Evolutionary conservation across 2,329 filamentous ascomycete genomes (phyloP), one percentile per base, ranked within the genome.

Genomic region (Pseudocercospora ulei): DNA sequence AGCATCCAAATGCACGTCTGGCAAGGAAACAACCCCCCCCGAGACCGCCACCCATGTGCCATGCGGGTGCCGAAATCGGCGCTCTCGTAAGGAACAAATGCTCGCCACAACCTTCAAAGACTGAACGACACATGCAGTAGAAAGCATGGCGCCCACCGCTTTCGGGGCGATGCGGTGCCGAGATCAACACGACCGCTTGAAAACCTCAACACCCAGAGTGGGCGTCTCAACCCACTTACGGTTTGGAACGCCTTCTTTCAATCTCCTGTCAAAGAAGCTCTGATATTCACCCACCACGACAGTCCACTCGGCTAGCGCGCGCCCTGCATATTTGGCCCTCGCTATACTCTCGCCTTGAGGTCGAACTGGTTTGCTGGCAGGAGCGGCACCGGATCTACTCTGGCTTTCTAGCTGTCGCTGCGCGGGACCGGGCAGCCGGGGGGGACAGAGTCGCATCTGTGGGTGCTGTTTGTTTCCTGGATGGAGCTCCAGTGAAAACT

Each of bases 231-330:
- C 76, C 27, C 78, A 75, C 49, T 65, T 68, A 43, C 84, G 71
- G 0, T 67, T 66, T 2, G 73, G 69, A 6, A 86, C 73, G 28
- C 82, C 82, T 56, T 90, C 83, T 30, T 76, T 75, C 35, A 77
- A 76, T 38, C 83, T 72, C 29, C 82, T 70, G 42, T 88, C 82
- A 19, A 85, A 75, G 60, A 88, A 90, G 54, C 76, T 82, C 62
- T 87, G 84, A 64, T 78, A 84, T 58, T 90, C 83, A 39, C 74
- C 73, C 9, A 86, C 75, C 12, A 88, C 73, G 11, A 82, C 65
- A 12, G 71, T 69, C 83, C 83, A 90, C 59, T 90, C 83, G 0
- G 82, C 82, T 28, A 90, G 67, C 0, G 83, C 78, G 12, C 81
- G 71, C 1, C 83, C 83, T 2, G 73, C 67, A 57, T 88, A 79